These are phyloP conservation scores for Pythium dissotocum DNA, from an alignment of 352 stramenopile genomes.

Conservation along the genomic window DNA sequence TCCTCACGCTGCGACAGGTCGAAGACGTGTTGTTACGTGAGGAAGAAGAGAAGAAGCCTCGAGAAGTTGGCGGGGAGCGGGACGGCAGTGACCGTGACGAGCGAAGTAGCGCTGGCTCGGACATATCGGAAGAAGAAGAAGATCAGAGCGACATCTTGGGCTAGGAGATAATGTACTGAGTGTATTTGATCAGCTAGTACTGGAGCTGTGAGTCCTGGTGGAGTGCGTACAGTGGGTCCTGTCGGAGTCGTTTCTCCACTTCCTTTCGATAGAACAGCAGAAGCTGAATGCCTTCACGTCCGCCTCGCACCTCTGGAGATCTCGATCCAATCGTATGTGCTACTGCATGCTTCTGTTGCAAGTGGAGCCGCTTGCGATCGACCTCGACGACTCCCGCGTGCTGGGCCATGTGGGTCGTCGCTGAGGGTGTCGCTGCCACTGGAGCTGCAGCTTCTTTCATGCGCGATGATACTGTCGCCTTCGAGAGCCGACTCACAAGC, in stretches of 20 bases:
- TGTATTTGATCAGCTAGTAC: not conserved
- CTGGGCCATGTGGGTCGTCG: not conserved
- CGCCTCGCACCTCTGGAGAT: constrained; percentile 32
- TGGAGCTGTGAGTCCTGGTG: constrained; percentile 17
- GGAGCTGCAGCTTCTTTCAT: constrained; percentile 32
- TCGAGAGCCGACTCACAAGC: constrained; percentile 47
- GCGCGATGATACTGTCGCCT: constrained; percentile 56
- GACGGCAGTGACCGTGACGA: constrained; percentile 19
- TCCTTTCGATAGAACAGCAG: constrained; percentile 66
- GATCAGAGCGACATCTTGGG: constrained; percentile 41
- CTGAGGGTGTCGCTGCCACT: not conserved
- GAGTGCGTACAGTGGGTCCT: constrained; percentile 29
- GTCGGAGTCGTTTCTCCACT: constrained; percentile 54
- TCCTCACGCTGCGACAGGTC: constrained; percentile 45
- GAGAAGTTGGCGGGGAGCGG: constrained; percentile 9
- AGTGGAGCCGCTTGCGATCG: constrained; percentile 23
- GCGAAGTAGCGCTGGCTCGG: constrained; percentile 32
- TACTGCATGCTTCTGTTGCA: constrained; percentile 18
- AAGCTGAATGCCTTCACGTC: constrained; percentile 54
- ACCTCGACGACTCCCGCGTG: constrained; percentile 9
- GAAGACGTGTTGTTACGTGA: constrained; percentile 47
- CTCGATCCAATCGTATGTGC: not conserved
- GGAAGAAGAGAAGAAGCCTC: constrained; percentile 42
- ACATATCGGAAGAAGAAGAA: constrained; percentile 28
- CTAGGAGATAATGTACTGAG: constrained; percentile 9